Percentiles rank a stretch among this genome's conserved stretches.
phyloP scores from a whole-genome alignment of 768 basidiomycete genomes.

The Boletus rufocinnamomeus region DNA sequence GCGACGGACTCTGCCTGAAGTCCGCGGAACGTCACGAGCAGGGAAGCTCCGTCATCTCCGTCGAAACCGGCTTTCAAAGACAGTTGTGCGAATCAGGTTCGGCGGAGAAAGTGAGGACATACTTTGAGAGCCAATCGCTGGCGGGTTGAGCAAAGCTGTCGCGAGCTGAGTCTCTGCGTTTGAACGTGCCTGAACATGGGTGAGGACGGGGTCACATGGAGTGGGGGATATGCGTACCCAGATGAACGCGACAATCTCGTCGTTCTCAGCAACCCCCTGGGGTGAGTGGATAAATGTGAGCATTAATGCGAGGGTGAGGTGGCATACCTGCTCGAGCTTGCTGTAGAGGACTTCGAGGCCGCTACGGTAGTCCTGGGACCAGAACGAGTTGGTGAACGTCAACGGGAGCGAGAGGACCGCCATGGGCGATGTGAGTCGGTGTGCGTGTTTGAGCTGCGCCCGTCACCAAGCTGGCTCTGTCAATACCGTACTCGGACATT shows the following conservation, averaged over 20 bases:
- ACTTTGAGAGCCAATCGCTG: conserved; percentile 53
- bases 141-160: conserved; percentile 52
- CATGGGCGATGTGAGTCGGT: conserved; percentile 46
- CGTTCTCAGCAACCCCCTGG: conserved; percentile 81
- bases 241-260: conserved; percentile 81
- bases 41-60: conserved; percentile 83
- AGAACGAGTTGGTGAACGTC: conserved; percentile 90
- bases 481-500: conserved; percentile 23
- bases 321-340: conserved; percentile 74
- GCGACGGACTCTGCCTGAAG: conserved; percentile 69
- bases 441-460: conserved; percentile 16
- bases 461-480: background rate
- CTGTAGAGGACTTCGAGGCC: conserved; percentile 78
- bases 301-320: background rate
- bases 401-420: conserved; percentile 88
- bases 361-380: conserved; percentile 86
- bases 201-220: conserved; percentile 7
- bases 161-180: conserved; percentile 69
- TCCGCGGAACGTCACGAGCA: conserved; percentile 77
- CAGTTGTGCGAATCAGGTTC: conserved; percentile 8
- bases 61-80: conserved; percentile 61
- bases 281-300: conserved; percentile 17
- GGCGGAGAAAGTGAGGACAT: conserved; percentile 13
- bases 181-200: conserved; percentile 63
- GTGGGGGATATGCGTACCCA: conserved; percentile 52